Evolutionary conservation across 176 grass and related monocot genomes (phyloP).

Genomic region (Coix lacrymajobi): DNA sequence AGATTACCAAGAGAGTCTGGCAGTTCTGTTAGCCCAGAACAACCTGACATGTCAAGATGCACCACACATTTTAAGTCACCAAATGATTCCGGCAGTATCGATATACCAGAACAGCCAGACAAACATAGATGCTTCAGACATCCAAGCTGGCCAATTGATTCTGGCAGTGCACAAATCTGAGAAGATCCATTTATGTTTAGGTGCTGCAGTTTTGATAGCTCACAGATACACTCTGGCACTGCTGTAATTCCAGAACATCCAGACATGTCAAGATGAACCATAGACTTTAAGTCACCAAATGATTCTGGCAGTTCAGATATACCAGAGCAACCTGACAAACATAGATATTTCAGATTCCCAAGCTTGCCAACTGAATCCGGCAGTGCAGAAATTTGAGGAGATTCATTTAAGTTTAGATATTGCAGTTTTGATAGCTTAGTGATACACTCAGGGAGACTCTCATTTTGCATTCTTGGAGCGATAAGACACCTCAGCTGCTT

Average conservation of each 20-base stretch:
- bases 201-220: background rate
- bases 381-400: background rate
- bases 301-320: background rate
- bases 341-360: background rate
- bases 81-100: background rate
- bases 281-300: background rate
- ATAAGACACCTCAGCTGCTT: background rate
- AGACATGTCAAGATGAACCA: background rate
- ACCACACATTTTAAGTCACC: background rate
- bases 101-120: background rate
- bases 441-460: background rate
- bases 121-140: constrained; percentile 1
- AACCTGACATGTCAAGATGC: background rate
- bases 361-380: constrained; percentile 4
- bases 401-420: background rate
- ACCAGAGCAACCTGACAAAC: background rate
- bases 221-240: background rate
- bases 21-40: background rate
- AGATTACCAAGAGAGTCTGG: background rate
- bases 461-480: background rate
- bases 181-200: constrained; percentile 12
- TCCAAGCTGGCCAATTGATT: background rate
- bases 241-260: background rate
- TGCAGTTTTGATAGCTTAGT: background rate
- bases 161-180: background rate